These are phyloP conservation scores for Triticum timopheevii DNA, from an alignment of 176 grass and related monocot genomes.

Conservation along the genomic window DNA sequence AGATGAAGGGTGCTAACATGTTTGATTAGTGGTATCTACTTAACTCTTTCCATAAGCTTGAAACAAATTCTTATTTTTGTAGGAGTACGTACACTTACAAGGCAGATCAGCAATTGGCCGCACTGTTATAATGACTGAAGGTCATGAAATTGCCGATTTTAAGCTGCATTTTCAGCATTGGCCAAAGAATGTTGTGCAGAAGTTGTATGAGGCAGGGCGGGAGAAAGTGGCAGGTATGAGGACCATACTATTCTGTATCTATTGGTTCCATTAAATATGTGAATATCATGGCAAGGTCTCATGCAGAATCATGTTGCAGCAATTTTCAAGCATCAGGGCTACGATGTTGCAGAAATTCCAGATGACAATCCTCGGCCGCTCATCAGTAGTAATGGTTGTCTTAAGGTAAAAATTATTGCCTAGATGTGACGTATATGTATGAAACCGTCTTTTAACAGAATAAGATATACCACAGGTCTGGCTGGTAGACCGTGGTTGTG, in stretches of 20 bases:
- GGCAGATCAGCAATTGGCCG: conserved; percentile 40
- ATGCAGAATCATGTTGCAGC: conserved; percentile 47
- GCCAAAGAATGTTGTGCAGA: conserved; percentile 52
- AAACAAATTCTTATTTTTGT: conserved; percentile 23
- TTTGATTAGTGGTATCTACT: neutral
- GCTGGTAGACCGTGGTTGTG: conserved; percentile 51
- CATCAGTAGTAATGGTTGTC: conserved; percentile 53
- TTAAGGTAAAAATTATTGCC: conserved; percentile 51
- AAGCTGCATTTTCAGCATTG: conserved; percentile 69
- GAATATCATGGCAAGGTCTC: conserved; percentile 18
- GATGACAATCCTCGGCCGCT: conserved; percentile 50
- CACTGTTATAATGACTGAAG: conserved; percentile 70
- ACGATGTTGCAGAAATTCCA: conserved; percentile 64
- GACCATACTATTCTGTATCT: neutral
- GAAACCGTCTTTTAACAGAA: conserved; percentile 19
- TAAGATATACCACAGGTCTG: conserved; percentile 51
- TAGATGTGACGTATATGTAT: neutral
- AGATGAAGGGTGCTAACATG: neutral
- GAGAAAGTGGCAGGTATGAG: conserved; percentile 83
- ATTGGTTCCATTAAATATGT: neutral
- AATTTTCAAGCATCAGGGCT: conserved; percentile 86
- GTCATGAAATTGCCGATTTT: conserved; percentile 67
- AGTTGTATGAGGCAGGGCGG: conserved; percentile 69
- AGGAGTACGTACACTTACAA: conserved; percentile 58
- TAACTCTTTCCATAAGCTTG: neutral